Evolutionary conservation across 805 yeast genomes (phyloP).

Genomic region (Yarrowia phangngaensis): DNA sequence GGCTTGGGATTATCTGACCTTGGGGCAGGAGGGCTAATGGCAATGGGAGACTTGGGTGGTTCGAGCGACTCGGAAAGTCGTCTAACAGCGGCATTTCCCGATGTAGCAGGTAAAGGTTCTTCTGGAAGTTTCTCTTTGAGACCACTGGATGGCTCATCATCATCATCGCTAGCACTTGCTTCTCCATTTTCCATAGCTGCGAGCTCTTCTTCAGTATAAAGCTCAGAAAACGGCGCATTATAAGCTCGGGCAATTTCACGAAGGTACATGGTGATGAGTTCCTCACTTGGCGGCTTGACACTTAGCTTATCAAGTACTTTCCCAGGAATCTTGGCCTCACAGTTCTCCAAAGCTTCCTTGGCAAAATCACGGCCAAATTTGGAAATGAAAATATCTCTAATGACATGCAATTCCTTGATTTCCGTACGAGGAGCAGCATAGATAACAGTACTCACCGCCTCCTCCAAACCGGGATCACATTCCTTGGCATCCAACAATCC

Average conservation of each 20-base stretch:
- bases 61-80: slow-evolving; percentile 32
- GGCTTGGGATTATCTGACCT: slow-evolving; percentile 39
- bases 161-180: slow-evolving; percentile 38
- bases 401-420: slow-evolving; percentile 60
- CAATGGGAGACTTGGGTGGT: slow-evolving; percentile 35
- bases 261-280: slow-evolving; percentile 64
- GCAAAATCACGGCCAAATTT: slow-evolving; percentile 70
- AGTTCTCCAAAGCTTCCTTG: slow-evolving; percentile 51
- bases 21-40: slow-evolving; percentile 37
- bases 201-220: slow-evolving; percentile 38
- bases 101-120: slow-evolving; percentile 28
- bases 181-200: slow-evolving; percentile 38
- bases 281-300: slow-evolving; percentile 61
- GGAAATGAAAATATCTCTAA: slow-evolving; percentile 58
- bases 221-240: slow-evolving; percentile 64
- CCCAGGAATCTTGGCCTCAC: slow-evolving; percentile 55
- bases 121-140: slow-evolving; percentile 19
- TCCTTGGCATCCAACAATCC: slow-evolving; percentile 50
- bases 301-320: slow-evolving; percentile 60
- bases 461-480: slow-evolving; percentile 61
- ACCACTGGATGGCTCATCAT: slow-evolving; percentile 26
- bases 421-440: slow-evolving; percentile 71
- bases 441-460: slow-evolving; percentile 67
- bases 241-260: slow-evolving; percentile 79
- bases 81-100: slow-evolving; percentile 29